These are phyloP conservation scores for Yamadazyma trypodendri DNA, from an alignment of 1,139 yeast species.

Conservation along the genomic window DNA sequence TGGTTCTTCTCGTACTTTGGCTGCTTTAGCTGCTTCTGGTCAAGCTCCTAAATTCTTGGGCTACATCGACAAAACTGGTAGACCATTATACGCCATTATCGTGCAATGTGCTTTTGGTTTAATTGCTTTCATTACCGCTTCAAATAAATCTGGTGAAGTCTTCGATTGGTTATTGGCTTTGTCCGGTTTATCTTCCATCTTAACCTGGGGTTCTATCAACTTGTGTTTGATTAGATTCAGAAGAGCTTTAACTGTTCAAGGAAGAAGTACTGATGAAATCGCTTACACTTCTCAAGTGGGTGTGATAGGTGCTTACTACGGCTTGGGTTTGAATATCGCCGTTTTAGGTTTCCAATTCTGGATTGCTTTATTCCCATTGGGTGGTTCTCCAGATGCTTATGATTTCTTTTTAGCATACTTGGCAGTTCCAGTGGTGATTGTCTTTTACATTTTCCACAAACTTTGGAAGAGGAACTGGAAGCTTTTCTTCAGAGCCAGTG, in stretches of 20 bases:
- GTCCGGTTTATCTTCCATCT: conserved; percentile 79
- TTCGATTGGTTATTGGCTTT: conserved; percentile 82
- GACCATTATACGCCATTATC: conserved; percentile 69
- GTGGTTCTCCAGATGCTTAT: conserved; percentile 52
- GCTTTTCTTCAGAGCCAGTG: conserved; percentile 43
- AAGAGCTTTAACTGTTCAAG: conserved; percentile 64
- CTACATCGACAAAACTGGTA: conserved; percentile 71
- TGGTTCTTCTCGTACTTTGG: conserved; percentile 78
- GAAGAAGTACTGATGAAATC: conserved; percentile 63
- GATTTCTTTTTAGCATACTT: conserved; percentile 62
- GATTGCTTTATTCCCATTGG: conserved; percentile 72
- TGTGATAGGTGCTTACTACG: conserved; percentile 64
- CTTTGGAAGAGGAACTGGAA: conserved; percentile 55
- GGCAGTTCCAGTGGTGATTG: conserved; percentile 60
- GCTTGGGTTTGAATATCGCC: conserved; percentile 56
- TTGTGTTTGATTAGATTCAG: conserved; percentile 79
- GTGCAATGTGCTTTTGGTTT: conserved; percentile 61
- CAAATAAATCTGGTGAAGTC: conserved; percentile 59
- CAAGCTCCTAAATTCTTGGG: conserved; percentile 73
- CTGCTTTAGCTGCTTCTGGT: conserved; percentile 79
- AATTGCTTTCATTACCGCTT: conserved; percentile 66
- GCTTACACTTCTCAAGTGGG: conserved; percentile 73
- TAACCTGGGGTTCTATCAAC: conserved; percentile 82
- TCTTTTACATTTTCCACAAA: conserved; percentile 57
- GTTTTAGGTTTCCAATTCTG: conserved; percentile 80